Conservation (phyloP, 192 early-diverging fungal species). For the Dispira simplex region DNA sequence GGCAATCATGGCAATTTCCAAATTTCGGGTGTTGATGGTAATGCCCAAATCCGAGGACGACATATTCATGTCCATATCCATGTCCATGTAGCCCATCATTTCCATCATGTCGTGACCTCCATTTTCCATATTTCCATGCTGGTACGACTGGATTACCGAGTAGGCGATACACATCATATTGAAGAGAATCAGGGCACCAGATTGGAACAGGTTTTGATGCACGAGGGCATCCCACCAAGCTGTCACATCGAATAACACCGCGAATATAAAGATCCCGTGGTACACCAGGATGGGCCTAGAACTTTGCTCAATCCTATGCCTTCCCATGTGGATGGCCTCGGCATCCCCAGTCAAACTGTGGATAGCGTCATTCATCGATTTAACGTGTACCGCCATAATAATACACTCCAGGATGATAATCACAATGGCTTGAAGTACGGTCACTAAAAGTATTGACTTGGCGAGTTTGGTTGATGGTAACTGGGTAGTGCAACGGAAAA, state of each 20-base stretch:
- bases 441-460: too few relatives aligned
- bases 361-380: too few relatives aligned
- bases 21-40: not conserved
- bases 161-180: not conserved
- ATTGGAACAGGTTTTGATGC: not conserved
- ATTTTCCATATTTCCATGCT: not conserved
- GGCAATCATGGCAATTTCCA: not conserved
- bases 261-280: not conserved
- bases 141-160: not conserved
- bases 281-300: not conserved
- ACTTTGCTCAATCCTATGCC: too few relatives aligned
- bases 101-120: not conserved
- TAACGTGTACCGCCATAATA: too few relatives aligned
- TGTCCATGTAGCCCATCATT: not conserved
- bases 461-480: too few relatives aligned
- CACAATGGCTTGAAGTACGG: too few relatives aligned
- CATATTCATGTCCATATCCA: not conserved
- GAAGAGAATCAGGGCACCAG: not conserved
- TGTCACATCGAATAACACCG: not conserved
- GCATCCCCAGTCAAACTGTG: too few relatives aligned
- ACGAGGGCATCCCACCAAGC: slow-evolving; percentile 3
- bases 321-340: too few relatives aligned
- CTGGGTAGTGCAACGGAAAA: too few relatives aligned
- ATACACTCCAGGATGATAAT: too few relatives aligned
- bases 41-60: not conserved